Evolutionary conservation across 1,284 basidiomycete genomes (phyloP), one percentile per base, ranked within the genome.

Genomic region (Moesziomyces aphidis): DNA sequence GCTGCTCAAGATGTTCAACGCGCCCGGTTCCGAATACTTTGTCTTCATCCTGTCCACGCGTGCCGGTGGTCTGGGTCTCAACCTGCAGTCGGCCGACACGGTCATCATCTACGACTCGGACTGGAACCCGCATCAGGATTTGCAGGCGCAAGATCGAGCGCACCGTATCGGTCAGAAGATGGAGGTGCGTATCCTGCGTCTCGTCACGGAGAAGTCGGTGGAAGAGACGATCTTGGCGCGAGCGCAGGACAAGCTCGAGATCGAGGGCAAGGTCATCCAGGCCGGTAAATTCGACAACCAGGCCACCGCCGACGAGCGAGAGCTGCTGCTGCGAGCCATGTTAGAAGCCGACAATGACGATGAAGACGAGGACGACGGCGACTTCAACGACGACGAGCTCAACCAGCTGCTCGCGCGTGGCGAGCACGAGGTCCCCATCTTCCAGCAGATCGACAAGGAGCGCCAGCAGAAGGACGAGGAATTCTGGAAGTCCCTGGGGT

Each of bases 141-240:
- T 99, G 77, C 97, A 99, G 87, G 89, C 89, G 3, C 88, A 89
- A 78, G 88, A 89, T 54, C 85, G 94, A 88, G 94, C 94, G 13
- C 96, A 99, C 88, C 95, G 97, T 90, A 99, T 99, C 82, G 97
- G 97, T 71, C 97, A 99, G 85, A 99, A 97, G 78, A 97, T 97
- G 87, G 93, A 95, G 61, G 97, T 99, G 43, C 90, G 95, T 45
- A 98, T 99, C 76, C 88, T 99, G 73, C 91, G 96, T 78, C 93
- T 99, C 84, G 95, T 99, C 83, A 98, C 96, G 7, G 94, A 96
- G 85, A 95, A 96, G 87, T 97, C 94, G 76, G 95, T 99, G 19
- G 97, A 99, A 86, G 96, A 99, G 87, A 93, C 95, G 10, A 97
- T 98, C 89, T 91, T 97, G 76, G 92, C 93, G 50, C 90, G 95